Conservation (phyloP, 371 early-diverging fungal species). For the Mortierella sp. region DNA sequence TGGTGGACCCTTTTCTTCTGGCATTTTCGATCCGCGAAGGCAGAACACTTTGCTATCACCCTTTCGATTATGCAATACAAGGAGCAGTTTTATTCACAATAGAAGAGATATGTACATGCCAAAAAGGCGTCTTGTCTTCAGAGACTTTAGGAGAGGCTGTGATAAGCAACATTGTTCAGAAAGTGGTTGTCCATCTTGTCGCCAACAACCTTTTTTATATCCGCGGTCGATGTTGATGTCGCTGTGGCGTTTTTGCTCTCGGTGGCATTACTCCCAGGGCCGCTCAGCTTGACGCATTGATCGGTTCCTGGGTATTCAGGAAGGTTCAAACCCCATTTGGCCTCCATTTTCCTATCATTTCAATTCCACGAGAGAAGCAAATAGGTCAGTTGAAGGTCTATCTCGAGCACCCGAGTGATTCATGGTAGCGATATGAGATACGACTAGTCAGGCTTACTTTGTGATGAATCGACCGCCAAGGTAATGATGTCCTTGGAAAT, state of each 20-base stretch:
- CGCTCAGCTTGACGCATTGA: slow-evolving; percentile 59
- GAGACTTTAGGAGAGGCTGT: slow-evolving; percentile 7
- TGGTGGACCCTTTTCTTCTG: too few species aligned
- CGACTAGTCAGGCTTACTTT: slow-evolving; percentile 43
- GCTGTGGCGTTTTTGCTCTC: not conserved
- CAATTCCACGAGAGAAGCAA: not conserved
- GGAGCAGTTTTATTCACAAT: too few species aligned
- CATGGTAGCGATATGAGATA: not conserved
- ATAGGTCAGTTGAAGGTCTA: not conserved
- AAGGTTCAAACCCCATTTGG: slow-evolving; percentile 69
- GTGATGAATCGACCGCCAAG: slow-evolving; percentile 92
- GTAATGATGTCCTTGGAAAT: slow-evolving; percentile 84
- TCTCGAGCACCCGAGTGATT: too few species aligned
- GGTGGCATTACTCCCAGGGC: not conserved
- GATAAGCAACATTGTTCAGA: slow-evolving; percentile 19
- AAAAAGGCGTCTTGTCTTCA: not conserved
- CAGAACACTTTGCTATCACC: too few species aligned
- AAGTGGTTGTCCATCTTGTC: slow-evolving; percentile 25
- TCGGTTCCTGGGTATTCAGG: slow-evolving; percentile 74
- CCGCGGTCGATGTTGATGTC: not conserved
- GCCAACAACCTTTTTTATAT: not conserved
- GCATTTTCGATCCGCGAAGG: too few species aligned
- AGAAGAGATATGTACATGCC: too few species aligned
- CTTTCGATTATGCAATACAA: too few species aligned
- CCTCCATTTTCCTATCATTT: slow-evolving; percentile 59